Evolutionary conservation across 208 protist species (phyloP).

Genomic region (Leishmania major): DNA sequence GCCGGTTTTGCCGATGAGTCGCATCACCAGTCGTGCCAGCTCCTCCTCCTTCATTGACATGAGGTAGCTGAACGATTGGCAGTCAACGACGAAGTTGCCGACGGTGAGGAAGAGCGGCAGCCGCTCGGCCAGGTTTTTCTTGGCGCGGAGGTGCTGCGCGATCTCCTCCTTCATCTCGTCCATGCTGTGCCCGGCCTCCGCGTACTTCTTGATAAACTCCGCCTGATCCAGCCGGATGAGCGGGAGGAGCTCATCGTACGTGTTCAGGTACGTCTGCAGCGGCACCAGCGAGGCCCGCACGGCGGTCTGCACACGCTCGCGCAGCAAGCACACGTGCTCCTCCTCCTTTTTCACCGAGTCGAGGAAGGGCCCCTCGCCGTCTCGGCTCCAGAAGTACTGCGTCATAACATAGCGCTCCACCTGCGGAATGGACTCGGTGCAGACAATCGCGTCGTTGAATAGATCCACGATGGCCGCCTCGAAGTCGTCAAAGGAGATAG

Average conservation of each 20-base stretch:
- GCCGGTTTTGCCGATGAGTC: constrained; percentile 89
- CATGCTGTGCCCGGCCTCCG: constrained; percentile 79
- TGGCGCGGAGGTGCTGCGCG: constrained; percentile 85
- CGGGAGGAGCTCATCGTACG: constrained; percentile 91
- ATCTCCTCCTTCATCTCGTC: constrained; percentile 94
- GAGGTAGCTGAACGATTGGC: constrained; percentile 91
- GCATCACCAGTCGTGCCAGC: constrained; percentile 91
- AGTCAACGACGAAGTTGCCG: constrained; percentile 95
- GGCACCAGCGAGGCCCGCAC: constrained; percentile 79
- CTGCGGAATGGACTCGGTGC: constrained; percentile 91
- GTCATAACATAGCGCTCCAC: constrained; percentile 94
- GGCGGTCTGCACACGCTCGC: constrained; percentile 64
- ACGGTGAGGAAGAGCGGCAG: constrained; percentile 93
- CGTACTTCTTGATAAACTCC: constrained; percentile 87
- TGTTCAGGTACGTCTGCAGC: constrained; percentile 85
- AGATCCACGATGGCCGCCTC: constrained; percentile 85
- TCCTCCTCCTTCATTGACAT: constrained; percentile 95
- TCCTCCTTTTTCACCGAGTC: constrained; percentile 89
- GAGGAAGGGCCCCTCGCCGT: constrained; percentile 91
- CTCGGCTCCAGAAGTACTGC: constrained; percentile 93
- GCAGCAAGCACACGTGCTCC: constrained; percentile 76
- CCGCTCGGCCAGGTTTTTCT: constrained; percentile 86
- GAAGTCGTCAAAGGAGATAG: constrained; percentile 87
- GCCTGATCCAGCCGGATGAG: constrained; percentile 88
- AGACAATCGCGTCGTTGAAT: constrained; percentile 89